Evolutionary conservation across 257 asterid species (phyloP), one percentile per base, ranked within the genome.

Genomic region (Jacaranda copaia): DNA sequence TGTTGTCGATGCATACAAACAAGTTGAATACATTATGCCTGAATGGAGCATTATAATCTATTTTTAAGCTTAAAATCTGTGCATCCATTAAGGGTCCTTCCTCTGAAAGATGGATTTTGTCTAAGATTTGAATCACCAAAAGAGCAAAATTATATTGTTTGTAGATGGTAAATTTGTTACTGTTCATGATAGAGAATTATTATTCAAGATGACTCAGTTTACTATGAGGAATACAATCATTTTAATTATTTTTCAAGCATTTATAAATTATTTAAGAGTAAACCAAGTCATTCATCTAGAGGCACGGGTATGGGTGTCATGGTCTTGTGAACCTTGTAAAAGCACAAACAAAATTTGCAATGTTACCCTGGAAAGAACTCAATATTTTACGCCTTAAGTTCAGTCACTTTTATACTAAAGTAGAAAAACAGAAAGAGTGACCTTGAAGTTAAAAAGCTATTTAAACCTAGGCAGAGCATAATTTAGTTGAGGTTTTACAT

Each of bases 401-500:
- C 25, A 20, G 43, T 73, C 45, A 10, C 19, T 35, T 12, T 35
- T 3, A 11, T 46, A 9, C 48, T 38, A 5, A 53, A 51, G 39
- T 7, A 66, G 39, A 6, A 45, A 45, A 38, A 56, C 49, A 7
- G 13, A 57, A 16, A 56, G 35, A 52, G 15, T 20, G 45, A 64
- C 53, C 66, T 42, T 63, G 57, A 49, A 18, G 64, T 61, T 69
- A 16, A 15, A 58, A 46, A 35, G 60, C 61, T 74, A 51, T 60
- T 38, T 59, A 16, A 66, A 36, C 8, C 15, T 51, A 39, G 39
- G 15, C 49, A 45, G 58, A 74, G 43, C 58, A 65, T 46, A 45
- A 25, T 61, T 13, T 14, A 6, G 63, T 66, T 70, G 16, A 73
- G 49, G 51, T 18, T 57, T 67, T 66, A 48, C 46, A 56, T 79